Evolutionary conservation across 169 alveolate species (phyloP), one percentile per base, ranked within the genome.

Genomic region (Cryptosporidium sp.): DNA sequence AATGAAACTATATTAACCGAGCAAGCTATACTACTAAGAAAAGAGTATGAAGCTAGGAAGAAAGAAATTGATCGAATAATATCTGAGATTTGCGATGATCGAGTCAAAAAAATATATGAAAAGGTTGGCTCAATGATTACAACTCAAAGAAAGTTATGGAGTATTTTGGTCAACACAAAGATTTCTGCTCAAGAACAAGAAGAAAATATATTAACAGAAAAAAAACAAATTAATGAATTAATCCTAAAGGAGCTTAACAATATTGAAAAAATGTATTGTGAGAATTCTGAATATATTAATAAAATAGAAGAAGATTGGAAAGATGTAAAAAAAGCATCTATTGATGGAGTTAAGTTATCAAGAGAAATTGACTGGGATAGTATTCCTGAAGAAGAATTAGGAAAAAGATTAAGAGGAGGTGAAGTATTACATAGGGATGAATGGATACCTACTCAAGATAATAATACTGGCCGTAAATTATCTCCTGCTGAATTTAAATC

Each of bases 321-420:
- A 16, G 70, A 48, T 33, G 48, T 80, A 45, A 80, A 42, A n/a
- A 42, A 80, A 16, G 75, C 60, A 18, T 80, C 89, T 9, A 53
- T 53, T 18, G 52, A 80, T 21, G 89, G 89, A 2, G 75, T 60
- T 18, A 80, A 80, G n/a, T 44, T 80, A 8, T 60, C 89, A 26
- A 67, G 48, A 42, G 89, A 80, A 48, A 80, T 80, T 60, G 89
- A 80, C 53, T 80, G 89, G 89, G 65, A 48, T 14, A 62, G 51
- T 5, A 80, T 80, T 45, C 89, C 89, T 1, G 89, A 80, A 65
- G 75, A 80, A 29, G 89, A 80, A 39, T 61, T 80, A 5, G 67
- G 80, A 3, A 80, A 62, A 42, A 60, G 89, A 80, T 31, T 80
- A 42, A 80, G 89, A 62, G 89, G 89, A 21, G 89, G 89, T 7